A percentile compares a stretch with the other conserved stretches of the same genome.
These are phyloP conservation scores for Cinnamomum micranthum DNA, from an alignment of 164 flowering plant genomes.

Conservation along the genomic window DNA sequence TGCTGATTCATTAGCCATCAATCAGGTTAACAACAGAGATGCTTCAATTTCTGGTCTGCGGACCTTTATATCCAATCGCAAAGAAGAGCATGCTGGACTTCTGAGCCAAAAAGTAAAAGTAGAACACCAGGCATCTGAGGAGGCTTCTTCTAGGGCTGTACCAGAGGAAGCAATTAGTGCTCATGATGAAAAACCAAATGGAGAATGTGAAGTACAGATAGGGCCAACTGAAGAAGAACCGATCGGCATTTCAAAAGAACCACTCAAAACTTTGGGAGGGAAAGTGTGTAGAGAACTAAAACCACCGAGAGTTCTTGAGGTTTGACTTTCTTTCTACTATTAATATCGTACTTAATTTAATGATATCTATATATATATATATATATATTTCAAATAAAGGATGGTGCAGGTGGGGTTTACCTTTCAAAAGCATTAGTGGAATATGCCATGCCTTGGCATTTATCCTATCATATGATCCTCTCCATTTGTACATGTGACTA, in stretches of 20 bases:
- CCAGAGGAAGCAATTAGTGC: conserved; percentile 24
- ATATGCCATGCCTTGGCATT: not conserved
- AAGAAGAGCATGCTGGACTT: conserved; percentile 70
- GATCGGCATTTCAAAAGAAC: conserved; percentile 30
- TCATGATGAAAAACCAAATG: conserved; percentile 38
- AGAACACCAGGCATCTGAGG: conserved; percentile 27
- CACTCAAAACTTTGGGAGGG: conserved; percentile 25
- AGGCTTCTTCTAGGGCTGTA: conserved; percentile 18
- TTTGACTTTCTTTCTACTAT: conserved; percentile 13
- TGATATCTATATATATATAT: not conserved
- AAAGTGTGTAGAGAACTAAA: conserved; percentile 50
- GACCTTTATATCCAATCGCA: conserved; percentile 65
- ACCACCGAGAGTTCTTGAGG: conserved; percentile 95
- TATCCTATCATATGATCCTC: not conserved
- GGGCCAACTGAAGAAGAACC: conserved; percentile 37
- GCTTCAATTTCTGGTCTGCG: conserved; percentile 88
- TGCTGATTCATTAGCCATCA: not conserved
- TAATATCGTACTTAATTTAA: not conserved
- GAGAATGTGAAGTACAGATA: conserved; percentile 36
- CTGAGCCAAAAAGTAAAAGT: conserved; percentile 42
- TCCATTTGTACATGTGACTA: too few relatives aligned
- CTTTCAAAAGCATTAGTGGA: not conserved
- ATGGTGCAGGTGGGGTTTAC: not conserved
- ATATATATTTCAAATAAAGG: too few relatives aligned
- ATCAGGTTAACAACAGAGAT: conserved; percentile 93